Evolutionary conservation across 2,329 filamentous ascomycete genomes (phyloP).

Genomic region (Epichloe aotearoae): DNA sequence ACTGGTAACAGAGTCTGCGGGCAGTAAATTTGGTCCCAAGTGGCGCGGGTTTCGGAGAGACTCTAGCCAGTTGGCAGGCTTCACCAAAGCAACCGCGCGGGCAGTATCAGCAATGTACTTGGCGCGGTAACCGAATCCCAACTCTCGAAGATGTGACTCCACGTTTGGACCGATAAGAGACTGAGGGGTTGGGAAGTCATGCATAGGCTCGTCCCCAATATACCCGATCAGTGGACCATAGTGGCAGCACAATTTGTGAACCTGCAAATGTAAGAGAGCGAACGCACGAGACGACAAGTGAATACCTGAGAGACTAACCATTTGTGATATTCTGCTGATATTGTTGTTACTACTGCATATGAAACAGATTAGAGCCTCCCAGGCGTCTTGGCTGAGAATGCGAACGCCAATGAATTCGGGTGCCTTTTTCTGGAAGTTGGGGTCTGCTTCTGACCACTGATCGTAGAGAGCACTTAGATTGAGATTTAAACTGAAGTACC

Average conservation of each 20-base stretch:
- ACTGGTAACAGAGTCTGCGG: slow-evolving; percentile 15
- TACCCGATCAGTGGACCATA: slow-evolving; percentile 69
- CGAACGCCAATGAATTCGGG: slow-evolving; percentile 81
- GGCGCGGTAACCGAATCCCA: slow-evolving; percentile 91
- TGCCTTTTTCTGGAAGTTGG: slow-evolving; percentile 81
- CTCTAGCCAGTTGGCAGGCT: slow-evolving; percentile 63
- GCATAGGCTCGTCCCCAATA: slow-evolving; percentile 57
- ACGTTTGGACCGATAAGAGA: slow-evolving; percentile 62
- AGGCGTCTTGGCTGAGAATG: slow-evolving; percentile 87
- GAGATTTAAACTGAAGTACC: slow-evolving; percentile 80
- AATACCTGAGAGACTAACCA: slow-evolving; percentile 42
- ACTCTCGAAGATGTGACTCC: slow-evolving; percentile 62
- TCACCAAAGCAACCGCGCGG: slow-evolving; percentile 52
- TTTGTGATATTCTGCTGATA: slow-evolving; percentile 85
- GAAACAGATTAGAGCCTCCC: slow-evolving; percentile 87
- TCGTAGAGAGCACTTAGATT: slow-evolving; percentile 65
- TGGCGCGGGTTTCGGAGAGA: slow-evolving; percentile 64
- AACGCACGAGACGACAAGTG: no score
- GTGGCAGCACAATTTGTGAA: slow-evolving; percentile 75
- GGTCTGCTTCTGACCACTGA: slow-evolving; percentile 74
- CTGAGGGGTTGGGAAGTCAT: slow-evolving; percentile 74
- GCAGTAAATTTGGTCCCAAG: slow-evolving; percentile 34
- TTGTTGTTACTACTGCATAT: slow-evolving; percentile 99
- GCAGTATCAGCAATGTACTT: slow-evolving; percentile 88
- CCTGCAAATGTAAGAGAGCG: slow-evolving; percentile 25